Percentiles rank a stretch among this genome's conserved stretches.
Conservation (phyloP, 352 stramenopile genomes). For the Pythium phragmiticola region DNA sequence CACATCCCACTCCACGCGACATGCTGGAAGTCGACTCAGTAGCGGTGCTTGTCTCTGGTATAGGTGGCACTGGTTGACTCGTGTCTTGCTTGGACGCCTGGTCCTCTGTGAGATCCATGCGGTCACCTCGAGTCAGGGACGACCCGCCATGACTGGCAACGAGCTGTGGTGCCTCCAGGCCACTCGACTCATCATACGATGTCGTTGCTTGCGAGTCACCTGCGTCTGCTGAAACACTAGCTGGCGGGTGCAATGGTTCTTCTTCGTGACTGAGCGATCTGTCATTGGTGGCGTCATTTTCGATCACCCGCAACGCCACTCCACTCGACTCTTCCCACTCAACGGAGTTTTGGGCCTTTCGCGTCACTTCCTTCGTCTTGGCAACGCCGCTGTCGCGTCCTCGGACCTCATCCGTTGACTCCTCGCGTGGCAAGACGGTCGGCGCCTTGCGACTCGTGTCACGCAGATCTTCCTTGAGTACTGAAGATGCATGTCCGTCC, state of each 20-base stretch:
- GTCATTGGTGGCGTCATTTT: neutral
- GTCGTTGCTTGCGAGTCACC: neutral
- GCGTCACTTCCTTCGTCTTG: neutral
- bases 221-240: neutral
- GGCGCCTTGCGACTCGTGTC: neutral
- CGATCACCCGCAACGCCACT: neutral
- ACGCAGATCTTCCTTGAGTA: neutral
- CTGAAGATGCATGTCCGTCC: neutral
- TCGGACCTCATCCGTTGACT: neutral
- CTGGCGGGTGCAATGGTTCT: neutral
- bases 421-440: neutral
- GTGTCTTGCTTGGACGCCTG: neutral
- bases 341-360: neutral
- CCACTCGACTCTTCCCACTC: slow-evolving; percentile 16
- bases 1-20: too few relatives aligned
- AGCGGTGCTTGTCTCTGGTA: neutral
- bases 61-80: neutral
- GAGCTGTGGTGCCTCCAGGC: neutral
- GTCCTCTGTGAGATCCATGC: neutral
- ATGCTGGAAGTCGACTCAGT: too few relatives aligned
- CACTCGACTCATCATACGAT: neutral
- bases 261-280: neutral
- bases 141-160: neutral
- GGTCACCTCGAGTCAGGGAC: neutral
- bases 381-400: too few relatives aligned